Percentiles rank a stretch among this genome's conserved stretches.
Conservation (phyloP, 1,284 basidiomycete genomes). For the Caloboletus firmus region DNA sequence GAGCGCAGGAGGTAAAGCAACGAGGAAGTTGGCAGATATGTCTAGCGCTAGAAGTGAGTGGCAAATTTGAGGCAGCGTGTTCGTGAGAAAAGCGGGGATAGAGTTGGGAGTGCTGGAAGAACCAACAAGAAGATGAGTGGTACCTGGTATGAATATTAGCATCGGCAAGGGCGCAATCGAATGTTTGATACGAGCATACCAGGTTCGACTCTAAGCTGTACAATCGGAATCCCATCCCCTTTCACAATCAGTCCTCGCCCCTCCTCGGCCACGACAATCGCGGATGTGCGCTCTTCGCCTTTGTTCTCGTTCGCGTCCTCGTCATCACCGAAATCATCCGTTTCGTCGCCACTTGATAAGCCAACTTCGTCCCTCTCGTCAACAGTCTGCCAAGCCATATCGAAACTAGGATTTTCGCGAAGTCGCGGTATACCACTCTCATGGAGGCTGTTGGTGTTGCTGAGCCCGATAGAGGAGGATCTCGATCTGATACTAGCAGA, state of each 20-base stretch:
- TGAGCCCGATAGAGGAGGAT: conserved; percentile 62
- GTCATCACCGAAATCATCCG: conserved; percentile 64
- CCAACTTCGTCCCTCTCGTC: conserved; percentile 73
- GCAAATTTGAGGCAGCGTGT: conserved; percentile 67
- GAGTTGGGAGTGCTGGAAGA: conserved; percentile 74
- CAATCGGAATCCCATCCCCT: conserved; percentile 60
- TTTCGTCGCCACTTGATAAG: conserved; percentile 69
- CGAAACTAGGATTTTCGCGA: conserved; percentile 66
- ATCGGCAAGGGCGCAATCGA: conserved; percentile 1
- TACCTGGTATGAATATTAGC: conserved; percentile 49
- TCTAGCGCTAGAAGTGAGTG: conserved; percentile 84
- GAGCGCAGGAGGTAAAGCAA: conserved; percentile 77
- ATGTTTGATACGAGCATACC: conserved; percentile 50
- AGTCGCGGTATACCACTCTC: conserved; percentile 48
- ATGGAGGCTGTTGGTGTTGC: conserved; percentile 43
- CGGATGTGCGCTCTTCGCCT: conserved; percentile 70
- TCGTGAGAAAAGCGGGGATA: conserved; percentile 72
- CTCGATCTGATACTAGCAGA: conserved; percentile 61
- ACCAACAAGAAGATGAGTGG: conserved; percentile 85
- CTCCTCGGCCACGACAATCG: conserved; percentile 75
- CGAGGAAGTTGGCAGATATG: conserved; percentile 84
- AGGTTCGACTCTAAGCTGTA: conserved; percentile 62
- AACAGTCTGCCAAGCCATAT: conserved; percentile 68
- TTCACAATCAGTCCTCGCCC: conserved; percentile 77
- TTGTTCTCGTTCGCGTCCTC: conserved; percentile 51